Percentiles rank a stretch among this genome's conserved stretches.
phyloP scores from a whole-genome alignment of 495 filamentous ascomycete species.

The Extremus antarcticus region DNA sequence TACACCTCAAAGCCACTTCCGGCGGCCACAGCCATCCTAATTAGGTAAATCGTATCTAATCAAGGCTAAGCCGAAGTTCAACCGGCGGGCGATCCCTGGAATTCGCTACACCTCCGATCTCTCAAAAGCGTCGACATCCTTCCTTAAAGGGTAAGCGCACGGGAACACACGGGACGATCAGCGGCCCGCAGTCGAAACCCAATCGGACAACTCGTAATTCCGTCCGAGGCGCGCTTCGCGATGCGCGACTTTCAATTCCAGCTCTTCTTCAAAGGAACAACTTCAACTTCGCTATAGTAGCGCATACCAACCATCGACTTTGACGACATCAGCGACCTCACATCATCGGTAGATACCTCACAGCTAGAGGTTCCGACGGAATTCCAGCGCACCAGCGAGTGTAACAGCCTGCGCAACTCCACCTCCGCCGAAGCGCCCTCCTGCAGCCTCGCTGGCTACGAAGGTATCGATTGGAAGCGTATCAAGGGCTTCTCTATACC shows the following conservation, averaged over 20 bases:
- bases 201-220: too few relatives aligned
- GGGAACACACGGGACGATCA: neutral
- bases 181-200: neutral
- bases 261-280: neutral
- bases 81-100: too few relatives aligned
- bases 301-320: neutral
- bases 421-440: neutral
- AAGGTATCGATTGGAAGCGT: neutral
- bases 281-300: neutral
- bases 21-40: too few relatives aligned
- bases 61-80: too few relatives aligned
- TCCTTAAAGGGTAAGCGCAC: neutral
- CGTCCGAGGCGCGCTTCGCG: neutral
- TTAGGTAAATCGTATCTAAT: too few relatives aligned
- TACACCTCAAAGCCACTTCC: too few relatives aligned
- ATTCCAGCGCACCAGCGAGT: neutral
- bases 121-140: neutral
- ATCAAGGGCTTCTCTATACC: neutral
- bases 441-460: neutral
- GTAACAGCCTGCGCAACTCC: neutral
- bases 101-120: neutral
- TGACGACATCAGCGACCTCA: neutral
- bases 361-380: neutral
- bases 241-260: too few relatives aligned
- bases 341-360: neutral